Conservation (phyloP, 257 asterid species). For the Solanum bukasovii region DNA sequence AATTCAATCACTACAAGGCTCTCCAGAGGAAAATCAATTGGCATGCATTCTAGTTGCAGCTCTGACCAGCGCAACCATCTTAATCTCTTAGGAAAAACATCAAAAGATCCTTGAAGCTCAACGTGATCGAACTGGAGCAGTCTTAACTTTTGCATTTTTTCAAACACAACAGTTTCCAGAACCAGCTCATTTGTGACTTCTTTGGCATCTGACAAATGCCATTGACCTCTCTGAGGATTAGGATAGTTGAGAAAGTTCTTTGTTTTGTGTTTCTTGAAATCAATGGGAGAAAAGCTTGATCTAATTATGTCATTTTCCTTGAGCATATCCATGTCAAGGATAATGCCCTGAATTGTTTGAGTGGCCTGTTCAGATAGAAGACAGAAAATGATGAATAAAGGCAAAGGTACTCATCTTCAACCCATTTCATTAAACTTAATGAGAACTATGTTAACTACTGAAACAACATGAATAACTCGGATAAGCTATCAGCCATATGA, state of each 20-base stretch:
- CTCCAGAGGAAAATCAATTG: slow-evolving; percentile 10
- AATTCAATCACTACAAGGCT: slow-evolving; percentile 8
- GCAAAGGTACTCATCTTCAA: background rate
- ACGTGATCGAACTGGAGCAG: slow-evolving; percentile 4
- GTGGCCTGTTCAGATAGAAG: slow-evolving; percentile 5
- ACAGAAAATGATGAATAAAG: background rate
- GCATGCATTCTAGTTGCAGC: background rate
- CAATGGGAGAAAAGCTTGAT: background rate
- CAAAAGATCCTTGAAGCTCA: slow-evolving; percentile 3
- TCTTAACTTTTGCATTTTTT: slow-evolving; percentile 6
- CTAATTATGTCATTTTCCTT: background rate
- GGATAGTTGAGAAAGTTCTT: background rate
- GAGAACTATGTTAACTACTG: background rate
- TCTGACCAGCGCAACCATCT: slow-evolving; percentile 8
- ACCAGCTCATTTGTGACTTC: background rate
- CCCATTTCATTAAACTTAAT: background rate
- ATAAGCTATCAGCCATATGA: background rate
- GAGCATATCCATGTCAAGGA: slow-evolving; percentile 7
- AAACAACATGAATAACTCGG: background rate
- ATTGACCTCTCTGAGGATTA: background rate
- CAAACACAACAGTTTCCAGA: slow-evolving; percentile 4
- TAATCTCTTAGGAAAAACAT: slow-evolving; percentile 8
- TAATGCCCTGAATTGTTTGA: slow-evolving; percentile 5
- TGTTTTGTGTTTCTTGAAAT: background rate
- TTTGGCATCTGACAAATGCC: background rate